phyloP scores from a whole-genome alignment of 225 moss, liverwort and hornwort species.

The Polytrichum commune region DNA sequence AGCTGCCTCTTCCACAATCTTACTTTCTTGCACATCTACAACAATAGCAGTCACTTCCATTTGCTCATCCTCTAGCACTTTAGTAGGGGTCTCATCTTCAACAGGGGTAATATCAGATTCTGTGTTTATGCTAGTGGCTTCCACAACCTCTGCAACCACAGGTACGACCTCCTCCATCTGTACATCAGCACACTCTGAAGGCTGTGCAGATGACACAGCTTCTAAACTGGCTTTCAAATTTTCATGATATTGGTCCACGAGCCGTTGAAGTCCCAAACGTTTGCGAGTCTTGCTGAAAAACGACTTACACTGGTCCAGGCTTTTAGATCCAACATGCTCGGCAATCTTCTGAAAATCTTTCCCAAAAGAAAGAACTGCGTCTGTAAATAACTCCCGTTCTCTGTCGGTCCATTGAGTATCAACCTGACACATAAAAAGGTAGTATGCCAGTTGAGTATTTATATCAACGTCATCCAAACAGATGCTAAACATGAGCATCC shows the following conservation, averaged over 20 bases:
- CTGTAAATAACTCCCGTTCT: conserved; percentile 77
- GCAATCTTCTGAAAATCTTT: conserved; percentile 88
- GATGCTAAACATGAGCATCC: too few relatives aligned
- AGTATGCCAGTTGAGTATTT: too few relatives aligned
- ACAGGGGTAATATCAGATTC: conserved; percentile 10
- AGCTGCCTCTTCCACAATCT: conserved; percentile 12
- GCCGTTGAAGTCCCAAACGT: conserved; percentile 76
- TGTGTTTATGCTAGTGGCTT: conserved; percentile 11
- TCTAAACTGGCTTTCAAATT: conserved; percentile 20
- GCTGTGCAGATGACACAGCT: conserved; percentile 22
- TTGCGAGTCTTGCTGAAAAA: conserved; percentile 95
- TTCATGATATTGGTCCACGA: conserved; percentile 61
- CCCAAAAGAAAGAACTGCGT: conserved; percentile 72
- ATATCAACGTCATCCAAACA: too few relatives aligned
- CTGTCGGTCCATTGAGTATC: conserved; percentile 87
- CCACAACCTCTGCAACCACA: conserved; percentile 28
- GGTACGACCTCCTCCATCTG: conserved; percentile 34
- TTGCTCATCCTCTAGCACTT: conserved; percentile 16
- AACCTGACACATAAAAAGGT: conserved; percentile 28
- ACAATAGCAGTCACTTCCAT: conserved; percentile 37
- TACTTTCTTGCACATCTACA: conserved; percentile 23
- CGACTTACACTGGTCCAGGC: conserved; percentile 75
- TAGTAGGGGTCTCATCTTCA: conserved; percentile 25
- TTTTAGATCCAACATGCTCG: conserved; percentile 75
- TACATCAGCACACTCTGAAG: conserved; percentile 25